These are phyloP conservation scores for Talaromyces sp. DNA, from an alignment of 2,329 filamentous ascomycete genomes.

Conservation along the genomic window DNA sequence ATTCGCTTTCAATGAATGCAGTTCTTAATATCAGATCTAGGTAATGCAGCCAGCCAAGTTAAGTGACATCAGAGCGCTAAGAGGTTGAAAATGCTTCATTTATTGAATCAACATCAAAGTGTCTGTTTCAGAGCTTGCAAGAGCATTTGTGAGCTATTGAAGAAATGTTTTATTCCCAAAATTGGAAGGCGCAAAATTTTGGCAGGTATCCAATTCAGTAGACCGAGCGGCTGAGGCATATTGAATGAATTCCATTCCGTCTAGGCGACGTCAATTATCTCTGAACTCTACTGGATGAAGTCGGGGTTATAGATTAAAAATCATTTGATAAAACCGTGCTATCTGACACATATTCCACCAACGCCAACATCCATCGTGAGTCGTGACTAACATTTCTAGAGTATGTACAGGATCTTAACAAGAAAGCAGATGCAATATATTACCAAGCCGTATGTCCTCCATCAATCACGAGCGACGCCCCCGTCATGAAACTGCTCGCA, in stretches of 20 bases:
- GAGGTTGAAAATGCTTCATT: too few species aligned
- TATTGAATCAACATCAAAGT: too few species aligned
- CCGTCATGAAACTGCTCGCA: slow-evolving; percentile 69
- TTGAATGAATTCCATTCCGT: too few species aligned
- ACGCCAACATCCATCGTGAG: not conserved
- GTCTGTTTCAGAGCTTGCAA: not conserved
- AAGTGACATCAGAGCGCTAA: too few species aligned
- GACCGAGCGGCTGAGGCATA: too few species aligned
- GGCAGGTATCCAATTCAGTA: too few species aligned
- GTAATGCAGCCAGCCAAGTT: too few species aligned
- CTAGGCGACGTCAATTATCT: too few species aligned
- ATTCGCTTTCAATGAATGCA: too few species aligned
- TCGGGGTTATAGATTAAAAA: not conserved
- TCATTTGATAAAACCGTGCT: not conserved
- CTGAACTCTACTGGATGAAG: too few species aligned
- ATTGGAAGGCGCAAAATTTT: too few species aligned
- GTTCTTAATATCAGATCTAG: too few species aligned
- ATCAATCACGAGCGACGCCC: slow-evolving; percentile 66
- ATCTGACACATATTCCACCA: not conserved
- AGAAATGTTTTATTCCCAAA: not conserved
- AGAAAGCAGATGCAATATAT: not conserved
- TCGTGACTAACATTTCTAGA: not conserved
- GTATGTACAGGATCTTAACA: not conserved
- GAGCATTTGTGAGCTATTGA: not conserved
- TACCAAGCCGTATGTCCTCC: slow-evolving; percentile 61